Conservation (phyloP, 352 stramenopile genomes). For the Peronospora farinosa region DNA sequence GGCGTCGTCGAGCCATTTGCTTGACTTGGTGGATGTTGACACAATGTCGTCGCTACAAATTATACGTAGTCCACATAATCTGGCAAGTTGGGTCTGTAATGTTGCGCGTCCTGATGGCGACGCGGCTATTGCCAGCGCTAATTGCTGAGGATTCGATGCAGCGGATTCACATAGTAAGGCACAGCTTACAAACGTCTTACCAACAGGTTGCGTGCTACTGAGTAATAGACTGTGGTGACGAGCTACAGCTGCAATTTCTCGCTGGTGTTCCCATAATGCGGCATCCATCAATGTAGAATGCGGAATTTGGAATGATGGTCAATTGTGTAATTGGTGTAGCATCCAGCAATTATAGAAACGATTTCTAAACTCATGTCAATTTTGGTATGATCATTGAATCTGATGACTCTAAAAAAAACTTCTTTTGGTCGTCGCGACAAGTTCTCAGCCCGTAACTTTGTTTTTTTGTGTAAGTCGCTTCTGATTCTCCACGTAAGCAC, state of each 20-base stretch:
- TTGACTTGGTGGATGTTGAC: constrained; percentile 2
- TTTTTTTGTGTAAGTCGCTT: too few species aligned
- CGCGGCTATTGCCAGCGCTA: constrained; percentile 41
- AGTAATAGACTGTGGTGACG: constrained; percentile 54
- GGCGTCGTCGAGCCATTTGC: constrained; percentile 23
- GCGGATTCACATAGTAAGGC: constrained; percentile 43
- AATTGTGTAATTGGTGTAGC: not conserved
- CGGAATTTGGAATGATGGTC: not conserved
- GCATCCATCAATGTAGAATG: constrained; percentile 25
- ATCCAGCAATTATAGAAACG: too few species aligned
- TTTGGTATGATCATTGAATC: too few species aligned
- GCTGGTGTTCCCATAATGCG: constrained; percentile 53
- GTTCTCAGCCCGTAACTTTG: too few species aligned
- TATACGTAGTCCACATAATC: constrained; percentile 36
- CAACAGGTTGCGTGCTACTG: constrained; percentile 44
- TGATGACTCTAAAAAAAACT: too few species aligned
- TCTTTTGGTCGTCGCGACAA: too few species aligned
- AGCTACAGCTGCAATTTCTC: constrained; percentile 65
- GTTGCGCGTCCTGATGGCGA: constrained; percentile 22
- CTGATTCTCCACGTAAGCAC: too few species aligned
- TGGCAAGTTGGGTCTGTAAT: constrained; percentile 37
- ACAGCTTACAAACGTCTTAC: constrained; percentile 66
- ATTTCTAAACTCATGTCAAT: too few species aligned
- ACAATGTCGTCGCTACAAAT: constrained; percentile 28
- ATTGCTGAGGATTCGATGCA: constrained; percentile 6